Conservation (phyloP, 306 rosid species). For the Lotus japonicus region DNA sequence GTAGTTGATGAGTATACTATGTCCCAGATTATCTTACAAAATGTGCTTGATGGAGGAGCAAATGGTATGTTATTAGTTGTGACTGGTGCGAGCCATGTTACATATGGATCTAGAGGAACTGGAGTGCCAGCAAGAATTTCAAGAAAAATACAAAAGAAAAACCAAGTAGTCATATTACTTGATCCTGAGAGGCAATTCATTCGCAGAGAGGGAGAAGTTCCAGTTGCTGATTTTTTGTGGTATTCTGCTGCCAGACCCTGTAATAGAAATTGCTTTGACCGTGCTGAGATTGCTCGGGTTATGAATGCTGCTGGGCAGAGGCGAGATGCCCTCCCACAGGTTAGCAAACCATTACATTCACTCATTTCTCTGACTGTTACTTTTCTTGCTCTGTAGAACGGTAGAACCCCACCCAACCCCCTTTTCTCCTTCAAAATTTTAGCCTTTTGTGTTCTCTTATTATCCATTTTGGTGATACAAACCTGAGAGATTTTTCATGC, state of each 20-base stretch:
- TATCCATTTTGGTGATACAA: constrained; percentile 5
- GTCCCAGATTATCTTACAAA: constrained; percentile 66
- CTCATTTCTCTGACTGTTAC: neutral
- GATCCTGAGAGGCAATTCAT: constrained; percentile 91
- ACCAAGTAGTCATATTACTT: constrained; percentile 82
- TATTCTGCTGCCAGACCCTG: constrained; percentile 96
- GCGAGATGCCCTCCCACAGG: constrained; percentile 98
- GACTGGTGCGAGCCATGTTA: constrained; percentile 88
- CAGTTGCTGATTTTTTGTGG: constrained; percentile 94
- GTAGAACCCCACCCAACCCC: no score
- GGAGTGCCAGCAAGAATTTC: constrained; percentile 96
- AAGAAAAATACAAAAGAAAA: constrained; percentile 72
- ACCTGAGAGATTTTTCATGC: neutral
- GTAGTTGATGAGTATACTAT: constrained; percentile 84
- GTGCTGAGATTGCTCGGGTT: constrained; percentile 95
- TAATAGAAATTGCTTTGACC: constrained; percentile 88
- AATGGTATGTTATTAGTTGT: constrained; percentile 74
- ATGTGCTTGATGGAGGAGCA: constrained; percentile 60
- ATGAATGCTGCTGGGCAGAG: constrained; percentile 96
- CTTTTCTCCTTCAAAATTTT: neutral
- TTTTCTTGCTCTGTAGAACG: neutral
- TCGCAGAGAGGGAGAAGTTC: constrained; percentile 91
- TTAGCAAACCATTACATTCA: constrained; percentile 23
- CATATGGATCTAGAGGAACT: constrained; percentile 82
- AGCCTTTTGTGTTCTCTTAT: constrained; percentile 5